phyloP scores from a whole-genome alignment of 768 basidiomycete genomes.

The Jaapia argillacea region DNA sequence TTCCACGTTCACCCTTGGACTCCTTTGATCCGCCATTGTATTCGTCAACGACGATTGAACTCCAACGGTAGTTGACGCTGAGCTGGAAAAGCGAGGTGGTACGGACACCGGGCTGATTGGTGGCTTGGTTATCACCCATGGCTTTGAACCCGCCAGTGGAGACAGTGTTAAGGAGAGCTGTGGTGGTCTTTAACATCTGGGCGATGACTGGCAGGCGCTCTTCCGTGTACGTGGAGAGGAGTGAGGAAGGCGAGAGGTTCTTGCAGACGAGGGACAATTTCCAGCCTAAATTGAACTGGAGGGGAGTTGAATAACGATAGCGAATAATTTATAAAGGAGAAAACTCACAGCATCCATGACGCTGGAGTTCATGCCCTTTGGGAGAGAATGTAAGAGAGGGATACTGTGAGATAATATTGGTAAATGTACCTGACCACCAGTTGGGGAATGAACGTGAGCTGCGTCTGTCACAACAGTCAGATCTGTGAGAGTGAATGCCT shows the following conservation, averaged over 20 bases:
- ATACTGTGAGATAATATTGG: no score
- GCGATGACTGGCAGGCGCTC: slow-evolving; percentile 9
- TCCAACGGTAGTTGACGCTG: slow-evolving; percentile 1
- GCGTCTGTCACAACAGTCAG: slow-evolving; percentile 2
- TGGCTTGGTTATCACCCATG: no score
- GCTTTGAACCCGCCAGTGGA: no score
- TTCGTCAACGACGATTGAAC: neutral
- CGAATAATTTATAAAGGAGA: neutral
- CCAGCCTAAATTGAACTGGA: slow-evolving; percentile 22
- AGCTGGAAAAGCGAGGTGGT: neutral
- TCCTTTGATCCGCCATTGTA: neutral
- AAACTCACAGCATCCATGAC: slow-evolving; percentile 11
- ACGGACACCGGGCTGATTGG: no score
- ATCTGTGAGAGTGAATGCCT: neutral
- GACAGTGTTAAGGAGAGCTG: no score
- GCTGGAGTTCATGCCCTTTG: slow-evolving; percentile 11
- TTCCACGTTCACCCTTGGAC: neutral
- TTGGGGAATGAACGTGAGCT: slow-evolving; percentile 8
- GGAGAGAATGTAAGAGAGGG: neutral
- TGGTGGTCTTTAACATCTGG: slow-evolving; percentile 4
- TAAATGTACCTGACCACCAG: slow-evolving; percentile 7
- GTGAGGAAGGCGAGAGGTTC: slow-evolving; percentile 1
- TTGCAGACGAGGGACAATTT: slow-evolving; percentile 20
- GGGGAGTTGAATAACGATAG: slow-evolving; percentile 5
- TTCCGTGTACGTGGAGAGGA: slow-evolving; percentile 7